Base-by-base conservation (phyloP, 345 rosid genomes). In the Tarenaya hassleriana region DNA sequence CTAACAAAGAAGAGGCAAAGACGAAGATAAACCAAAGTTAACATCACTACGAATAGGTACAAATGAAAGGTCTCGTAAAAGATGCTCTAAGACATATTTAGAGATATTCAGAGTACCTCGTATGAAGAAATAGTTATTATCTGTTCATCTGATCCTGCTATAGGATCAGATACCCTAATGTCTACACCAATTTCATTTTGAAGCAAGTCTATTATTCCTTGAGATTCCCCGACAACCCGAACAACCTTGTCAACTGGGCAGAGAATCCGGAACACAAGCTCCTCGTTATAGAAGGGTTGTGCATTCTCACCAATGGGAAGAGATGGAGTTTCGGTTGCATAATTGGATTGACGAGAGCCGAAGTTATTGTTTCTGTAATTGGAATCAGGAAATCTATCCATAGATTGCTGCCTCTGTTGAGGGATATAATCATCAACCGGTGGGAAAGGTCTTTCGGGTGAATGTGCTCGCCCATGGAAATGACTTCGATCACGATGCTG, bases 101-200 rank as follows among this genome's bases (percentile, higher is more conserved):
- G 14, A 32, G 42, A 34, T 19, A 56, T 29, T 35, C 14, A 16
- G 53, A 20, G 41, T 73, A 94, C 99, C 99, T 94, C 99, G 39
- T 86, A 95, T 3, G 99, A 94, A 67, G 87, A 83, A 63, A 94
- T 65, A 53, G 71, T 77, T 38, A 94, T 75, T 7, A 94, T 80
- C 74, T 82, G 95, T 56, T 94, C 97, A 64, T 86, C 92, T 35
- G 92, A 86, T 37, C 95, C 99, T 48, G 77, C 69, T 48, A 86
- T 75, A 20, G 86, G 92, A 61, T 82, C 92, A 58, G 77, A 63
- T 55, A 94, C 77, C 70, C 72, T 83, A 29, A 94, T 75, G 60
- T 88, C 99, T 57, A 94, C 99, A 35, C 96, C 97, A 53, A 94
- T 69, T 55, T 86, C 96, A 66, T 88, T 82, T 44, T 80, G 85